A percentile compares a stretch with the other conserved stretches of the same genome.
phyloP scores from a whole-genome alignment of 2,329 filamentous ascomycete genomes.

The Gnomoniopsis smithogilvyi region DNA sequence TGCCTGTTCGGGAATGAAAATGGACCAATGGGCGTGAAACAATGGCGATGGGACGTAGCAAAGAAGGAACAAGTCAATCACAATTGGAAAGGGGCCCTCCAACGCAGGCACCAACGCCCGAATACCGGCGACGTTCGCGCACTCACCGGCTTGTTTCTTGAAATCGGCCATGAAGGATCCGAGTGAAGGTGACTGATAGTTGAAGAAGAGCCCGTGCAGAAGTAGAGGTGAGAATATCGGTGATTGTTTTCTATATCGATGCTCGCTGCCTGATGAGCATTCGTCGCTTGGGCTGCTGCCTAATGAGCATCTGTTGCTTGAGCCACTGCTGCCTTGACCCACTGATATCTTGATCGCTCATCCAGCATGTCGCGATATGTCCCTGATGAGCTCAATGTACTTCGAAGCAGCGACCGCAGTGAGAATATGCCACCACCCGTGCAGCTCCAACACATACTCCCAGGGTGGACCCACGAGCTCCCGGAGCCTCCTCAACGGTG shows the following conservation, averaged over 20 bases:
- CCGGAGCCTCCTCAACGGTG: slow-evolving; percentile 42
- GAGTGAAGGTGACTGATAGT: background rate
- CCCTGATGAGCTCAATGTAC: slow-evolving; percentile 34
- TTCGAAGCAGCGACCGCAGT: slow-evolving; percentile 52
- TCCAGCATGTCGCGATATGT: slow-evolving; percentile 16
- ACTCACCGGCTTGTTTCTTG: background rate
- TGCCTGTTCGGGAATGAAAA: background rate
- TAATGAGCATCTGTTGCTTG: background rate
- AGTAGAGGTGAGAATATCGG: background rate
- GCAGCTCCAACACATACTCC: slow-evolving; percentile 55
- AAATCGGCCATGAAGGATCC: background rate
- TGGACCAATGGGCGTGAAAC: slow-evolving; percentile 9
- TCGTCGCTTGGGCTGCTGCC: background rate
- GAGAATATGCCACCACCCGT: slow-evolving; percentile 63
- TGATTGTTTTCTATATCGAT: background rate
- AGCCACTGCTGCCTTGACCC: background rate
- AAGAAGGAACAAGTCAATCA: slow-evolving; percentile 1
- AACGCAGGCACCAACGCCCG: background rate
- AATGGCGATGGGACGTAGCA: slow-evolving; percentile 9
- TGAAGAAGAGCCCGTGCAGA: background rate
- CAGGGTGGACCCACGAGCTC: slow-evolving; percentile 48
- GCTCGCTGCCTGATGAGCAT: background rate
- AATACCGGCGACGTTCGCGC: background rate
- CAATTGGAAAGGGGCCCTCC: background rate
- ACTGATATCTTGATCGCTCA: background rate